These are phyloP conservation scores for Rhododendron henanense DNA, from an alignment of 148 eudicot genomes.

Conservation along the genomic window DNA sequence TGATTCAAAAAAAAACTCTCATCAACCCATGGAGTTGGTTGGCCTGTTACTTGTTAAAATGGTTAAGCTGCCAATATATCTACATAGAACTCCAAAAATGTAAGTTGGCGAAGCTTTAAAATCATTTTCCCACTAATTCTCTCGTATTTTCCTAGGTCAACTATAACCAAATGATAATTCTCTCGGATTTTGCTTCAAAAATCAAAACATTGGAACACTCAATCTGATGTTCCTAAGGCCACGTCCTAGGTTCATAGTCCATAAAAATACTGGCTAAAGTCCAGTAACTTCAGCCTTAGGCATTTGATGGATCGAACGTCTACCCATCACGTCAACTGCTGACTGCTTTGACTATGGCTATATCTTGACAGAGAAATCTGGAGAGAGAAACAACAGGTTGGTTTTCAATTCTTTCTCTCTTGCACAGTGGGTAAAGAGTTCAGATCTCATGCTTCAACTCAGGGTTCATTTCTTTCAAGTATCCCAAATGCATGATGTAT, in stretches of 20 bases:
- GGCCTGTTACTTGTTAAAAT: not conserved
- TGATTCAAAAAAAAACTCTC: not conserved
- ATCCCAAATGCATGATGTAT: not conserved
- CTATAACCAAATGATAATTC: not conserved
- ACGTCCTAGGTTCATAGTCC: not conserved
- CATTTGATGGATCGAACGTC: not conserved
- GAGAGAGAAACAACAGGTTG: not conserved
- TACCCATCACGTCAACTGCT: not conserved
- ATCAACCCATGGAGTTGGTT: not conserved
- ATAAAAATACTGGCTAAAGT: not conserved
- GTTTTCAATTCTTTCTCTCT: not conserved
- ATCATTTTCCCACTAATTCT: not conserved
- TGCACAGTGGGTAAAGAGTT: not conserved
- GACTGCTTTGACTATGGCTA: not conserved
- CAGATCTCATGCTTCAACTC: conserved; percentile 4
- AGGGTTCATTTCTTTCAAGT: not conserved
- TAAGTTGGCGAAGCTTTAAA: not conserved
- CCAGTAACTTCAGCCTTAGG: not conserved
- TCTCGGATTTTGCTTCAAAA: not conserved
- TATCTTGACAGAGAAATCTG: not conserved
- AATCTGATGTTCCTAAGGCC: not conserved
- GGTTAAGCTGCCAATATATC: not conserved
- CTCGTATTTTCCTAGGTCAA: not conserved
- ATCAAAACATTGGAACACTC: not conserved
- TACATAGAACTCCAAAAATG: not conserved